Evolutionary conservation across 345 rosid genomes (phyloP).

Genomic region (Eutrema heterophyllum): DNA sequence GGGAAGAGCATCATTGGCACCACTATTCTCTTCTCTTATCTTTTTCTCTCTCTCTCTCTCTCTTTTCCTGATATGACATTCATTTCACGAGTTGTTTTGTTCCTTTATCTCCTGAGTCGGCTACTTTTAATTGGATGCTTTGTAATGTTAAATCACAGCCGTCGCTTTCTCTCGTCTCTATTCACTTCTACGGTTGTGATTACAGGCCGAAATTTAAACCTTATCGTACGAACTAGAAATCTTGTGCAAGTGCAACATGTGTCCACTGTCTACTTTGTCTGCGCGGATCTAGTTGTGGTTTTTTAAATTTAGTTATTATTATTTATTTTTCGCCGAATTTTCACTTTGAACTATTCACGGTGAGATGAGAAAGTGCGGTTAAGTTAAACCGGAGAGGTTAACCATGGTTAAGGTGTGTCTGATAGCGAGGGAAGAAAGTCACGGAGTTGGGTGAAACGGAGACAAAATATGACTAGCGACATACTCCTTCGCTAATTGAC

Average conservation of each 20-base stretch:
- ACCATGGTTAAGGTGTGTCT: conserved; percentile 22
- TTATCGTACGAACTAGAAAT: conserved; percentile 10
- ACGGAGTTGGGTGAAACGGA: conserved; percentile 38
- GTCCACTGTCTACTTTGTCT: conserved; percentile 31
- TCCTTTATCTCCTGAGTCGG: conserved; percentile 29
- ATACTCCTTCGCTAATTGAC: neutral
- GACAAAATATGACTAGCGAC: conserved; percentile 29
- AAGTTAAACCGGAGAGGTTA: conserved; percentile 14
- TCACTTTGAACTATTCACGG: neutral
- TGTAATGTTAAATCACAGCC: conserved; percentile 3
- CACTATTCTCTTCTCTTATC: conserved; percentile 8
- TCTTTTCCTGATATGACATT: conserved; percentile 29
- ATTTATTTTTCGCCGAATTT: neutral
- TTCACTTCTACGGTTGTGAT: conserved; percentile 13
- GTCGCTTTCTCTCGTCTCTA: neutral
- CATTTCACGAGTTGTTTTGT: conserved; percentile 35
- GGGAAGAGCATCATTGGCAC: conserved; percentile 20
- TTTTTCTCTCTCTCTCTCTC: no score
- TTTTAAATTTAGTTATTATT: neutral
- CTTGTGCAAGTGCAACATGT: conserved; percentile 26
- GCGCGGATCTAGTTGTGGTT: conserved; percentile 7
- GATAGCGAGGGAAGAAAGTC: conserved; percentile 28
- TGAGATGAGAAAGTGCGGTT: neutral
- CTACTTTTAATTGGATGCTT: conserved; percentile 28
- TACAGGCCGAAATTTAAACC: conserved; percentile 2